Percentiles rank a stretch among this genome's conserved stretches.
Conservation (phyloP, 2,329 filamentous ascomycete genomes). For the Diaporthe sp. region DNA sequence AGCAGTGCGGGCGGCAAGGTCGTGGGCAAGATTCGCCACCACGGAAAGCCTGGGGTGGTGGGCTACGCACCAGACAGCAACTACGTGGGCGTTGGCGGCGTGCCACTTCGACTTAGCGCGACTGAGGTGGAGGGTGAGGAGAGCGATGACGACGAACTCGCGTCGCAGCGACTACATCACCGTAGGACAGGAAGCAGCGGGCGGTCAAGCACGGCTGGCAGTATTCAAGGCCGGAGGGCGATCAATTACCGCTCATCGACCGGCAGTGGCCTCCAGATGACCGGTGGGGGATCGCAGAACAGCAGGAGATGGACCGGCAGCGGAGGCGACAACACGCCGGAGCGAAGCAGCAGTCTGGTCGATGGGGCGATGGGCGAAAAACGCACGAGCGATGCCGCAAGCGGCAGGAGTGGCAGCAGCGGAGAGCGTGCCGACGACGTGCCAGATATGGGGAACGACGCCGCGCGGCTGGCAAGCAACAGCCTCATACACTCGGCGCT, state of each 20-base stretch:
- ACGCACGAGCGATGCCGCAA: slow-evolving; percentile 56
- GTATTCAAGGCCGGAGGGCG: slow-evolving; percentile 55
- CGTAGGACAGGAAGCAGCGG: slow-evolving; percentile 81
- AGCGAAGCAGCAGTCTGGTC: slow-evolving; percentile 66
- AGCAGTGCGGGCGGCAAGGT: slow-evolving; percentile 73
- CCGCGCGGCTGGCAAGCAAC: slow-evolving; percentile 68
- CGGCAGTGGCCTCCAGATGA: slow-evolving; percentile 39
- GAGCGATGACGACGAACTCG: slow-evolving; percentile 78
- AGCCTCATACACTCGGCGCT: slow-evolving; percentile 69
- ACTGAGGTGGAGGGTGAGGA: slow-evolving; percentile 93
- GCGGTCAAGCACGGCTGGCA: slow-evolving; percentile 73
- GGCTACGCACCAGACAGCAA: slow-evolving; percentile 84
- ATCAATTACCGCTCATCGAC: slow-evolving; percentile 64
- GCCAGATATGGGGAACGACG: slow-evolving; percentile 62
- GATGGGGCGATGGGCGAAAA: slow-evolving; percentile 55
- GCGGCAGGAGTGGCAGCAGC: slow-evolving; percentile 67
- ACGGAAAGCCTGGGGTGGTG: slow-evolving; percentile 82
- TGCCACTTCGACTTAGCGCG: slow-evolving; percentile 93
- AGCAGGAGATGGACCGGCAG: slow-evolving; percentile 38
- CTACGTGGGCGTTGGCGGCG: slow-evolving; percentile 80
- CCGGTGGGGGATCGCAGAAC: slow-evolving; percentile 39
- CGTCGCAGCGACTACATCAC: slow-evolving; percentile 68
- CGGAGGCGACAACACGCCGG: slow-evolving; percentile 60
- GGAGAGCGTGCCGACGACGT: slow-evolving; percentile 72
- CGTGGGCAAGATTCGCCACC: slow-evolving; percentile 88